Percentiles rank a stretch among this genome's conserved stretches.
phyloP scores from a whole-genome alignment of 202 grass and related monocot species.

The Bolboschoenoplectus hybrid region DNA sequence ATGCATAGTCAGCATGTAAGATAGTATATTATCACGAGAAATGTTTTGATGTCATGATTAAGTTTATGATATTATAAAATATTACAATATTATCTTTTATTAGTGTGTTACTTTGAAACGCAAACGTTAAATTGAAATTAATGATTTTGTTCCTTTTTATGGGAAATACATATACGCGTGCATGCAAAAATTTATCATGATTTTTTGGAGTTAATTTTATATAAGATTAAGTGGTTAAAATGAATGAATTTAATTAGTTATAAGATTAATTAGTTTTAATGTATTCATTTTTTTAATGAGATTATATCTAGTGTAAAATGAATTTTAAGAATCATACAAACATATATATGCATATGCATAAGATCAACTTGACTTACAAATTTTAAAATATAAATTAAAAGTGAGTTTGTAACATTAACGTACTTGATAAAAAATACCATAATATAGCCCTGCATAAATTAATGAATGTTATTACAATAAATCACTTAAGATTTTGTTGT shows the following conservation, averaged over 20 bases:
- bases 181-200: too few species aligned
- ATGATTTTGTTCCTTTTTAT: background rate
- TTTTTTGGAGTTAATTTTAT: background rate
- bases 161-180: background rate
- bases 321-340: too few species aligned
- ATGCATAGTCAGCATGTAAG: background rate
- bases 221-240: background rate
- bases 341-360: too few species aligned
- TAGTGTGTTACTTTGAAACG: background rate
- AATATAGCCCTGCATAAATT: background rate
- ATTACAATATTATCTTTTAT: background rate
- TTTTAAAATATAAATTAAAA: background rate
- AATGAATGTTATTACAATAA: background rate
- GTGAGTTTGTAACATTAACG: too few species aligned
- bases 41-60: too few species aligned
- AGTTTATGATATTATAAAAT: background rate
- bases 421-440: background rate
- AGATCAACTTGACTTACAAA: background rate
- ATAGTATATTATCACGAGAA: background rate
- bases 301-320: too few species aligned
- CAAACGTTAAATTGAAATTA: background rate
- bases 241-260: background rate
- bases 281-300: too few species aligned
- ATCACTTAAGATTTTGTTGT: background rate
- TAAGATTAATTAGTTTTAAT: too few species aligned